Evolutionary conservation across 768 basidiomycete genomes (phyloP), one percentile per base, ranked within the genome.

Genomic region (Lactarius vividus): DNA sequence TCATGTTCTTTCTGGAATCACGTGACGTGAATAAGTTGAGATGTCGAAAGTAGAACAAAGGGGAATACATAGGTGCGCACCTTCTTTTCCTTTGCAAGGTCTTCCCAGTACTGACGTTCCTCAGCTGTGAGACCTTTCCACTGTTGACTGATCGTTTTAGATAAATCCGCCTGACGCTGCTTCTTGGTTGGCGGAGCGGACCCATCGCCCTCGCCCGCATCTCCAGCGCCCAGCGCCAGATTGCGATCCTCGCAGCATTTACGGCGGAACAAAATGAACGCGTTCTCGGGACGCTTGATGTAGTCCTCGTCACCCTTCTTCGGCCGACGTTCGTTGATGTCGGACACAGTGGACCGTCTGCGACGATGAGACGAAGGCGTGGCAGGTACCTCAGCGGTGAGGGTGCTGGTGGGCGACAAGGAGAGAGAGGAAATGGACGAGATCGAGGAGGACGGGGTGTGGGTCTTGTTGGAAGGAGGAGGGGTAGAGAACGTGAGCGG

Each of bases 211-310:
- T 70, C 66, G 31, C 65, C 64, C 15, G 66, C 68, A 33, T 73
- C 74, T 46, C 69, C 77, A 3, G 78, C 82, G 57, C 84, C 84
- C 61, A 78, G 79, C 54, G 82, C 82, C 16, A 79, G 77, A 74
- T 88, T 85, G 39, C 86, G 84, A 59, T 89, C 87, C 76, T 88
- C 86, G 76, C 87, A 89, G 77, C 87, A 89, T 72, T 88, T 85
- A 71, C 89, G 83, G 62, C 90, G 85, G 83, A 92, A 92, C 62
- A 92, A 82, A 74, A 92, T 92, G 80, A 92, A 92, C 9, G 90
- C 90, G 72, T 92, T 91, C 77, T 90, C 88, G 2, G 89, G 90
- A 52, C 90, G 85, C 76, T 91, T 91, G 79, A 92, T 85, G 73
- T 92, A 92, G 75, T 89, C 88, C 57, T 88, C 88, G 76, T 91